Evolutionary conservation across 164 flowering plant species (phyloP).

Genomic region (Magnolia officinalis): DNA sequence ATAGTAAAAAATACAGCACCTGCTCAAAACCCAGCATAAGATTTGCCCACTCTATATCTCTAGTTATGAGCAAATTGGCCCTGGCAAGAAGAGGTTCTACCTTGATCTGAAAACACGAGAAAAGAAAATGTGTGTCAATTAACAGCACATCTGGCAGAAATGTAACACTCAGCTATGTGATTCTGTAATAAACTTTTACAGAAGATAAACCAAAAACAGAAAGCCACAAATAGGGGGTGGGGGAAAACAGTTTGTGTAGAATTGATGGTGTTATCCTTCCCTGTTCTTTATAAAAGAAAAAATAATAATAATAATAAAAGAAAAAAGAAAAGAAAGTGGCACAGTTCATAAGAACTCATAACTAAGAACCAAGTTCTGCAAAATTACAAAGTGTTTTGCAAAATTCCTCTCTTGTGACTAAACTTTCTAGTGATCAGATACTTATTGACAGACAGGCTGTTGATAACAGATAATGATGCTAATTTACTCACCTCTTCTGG

Average conservation of each 20-base stretch:
- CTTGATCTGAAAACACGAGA: slow-evolving; percentile 36
- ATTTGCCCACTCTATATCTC: slow-evolving; percentile 98
- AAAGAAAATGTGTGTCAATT: background rate
- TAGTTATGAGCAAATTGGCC: slow-evolving; percentile 82
- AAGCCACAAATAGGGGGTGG: background rate
- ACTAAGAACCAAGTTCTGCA: background rate
- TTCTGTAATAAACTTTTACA: background rate
- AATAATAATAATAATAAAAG: too few species aligned
- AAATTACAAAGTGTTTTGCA: background rate
- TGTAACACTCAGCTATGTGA: background rate
- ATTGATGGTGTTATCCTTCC: background rate
- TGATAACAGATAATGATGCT: background rate
- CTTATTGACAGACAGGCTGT: background rate
- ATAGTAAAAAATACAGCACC: slow-evolving; percentile 32
- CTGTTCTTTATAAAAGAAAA: background rate
- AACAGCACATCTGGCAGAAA: background rate
- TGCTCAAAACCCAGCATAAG: slow-evolving; percentile 92
- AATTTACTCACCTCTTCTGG: slow-evolving; percentile 61
- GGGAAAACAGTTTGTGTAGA: background rate
- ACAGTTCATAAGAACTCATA: background rate
- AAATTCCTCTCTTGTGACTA: background rate
- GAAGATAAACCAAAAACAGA: background rate
- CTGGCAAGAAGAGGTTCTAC: slow-evolving; percentile 88
- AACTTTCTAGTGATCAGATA: background rate
- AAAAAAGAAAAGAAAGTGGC: background rate